These are phyloP conservation scores for Claviceps digitariae DNA, from an alignment of 2,329 filamentous ascomycete species.

Conservation along the genomic window DNA sequence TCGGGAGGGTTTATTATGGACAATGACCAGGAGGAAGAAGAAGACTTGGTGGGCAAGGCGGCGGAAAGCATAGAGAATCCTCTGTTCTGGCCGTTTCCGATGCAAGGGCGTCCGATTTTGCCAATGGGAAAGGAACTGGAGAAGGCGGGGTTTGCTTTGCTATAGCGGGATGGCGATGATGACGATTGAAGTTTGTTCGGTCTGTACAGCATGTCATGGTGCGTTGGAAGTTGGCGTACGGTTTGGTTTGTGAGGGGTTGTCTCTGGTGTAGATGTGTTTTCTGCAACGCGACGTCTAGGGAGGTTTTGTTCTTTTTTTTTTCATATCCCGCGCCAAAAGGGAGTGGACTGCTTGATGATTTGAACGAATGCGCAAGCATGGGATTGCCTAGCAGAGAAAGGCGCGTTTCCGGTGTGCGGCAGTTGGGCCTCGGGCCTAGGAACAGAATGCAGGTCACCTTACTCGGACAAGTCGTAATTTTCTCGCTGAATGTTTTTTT, in stretches of 20 bases:
- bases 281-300: background rate
- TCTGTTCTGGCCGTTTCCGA: slow-evolving; percentile 47
- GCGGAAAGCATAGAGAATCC: slow-evolving; percentile 35
- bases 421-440: no score
- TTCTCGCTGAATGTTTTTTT: no score
- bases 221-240: background rate
- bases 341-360: no score
- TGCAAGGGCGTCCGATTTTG: slow-evolving; percentile 44
- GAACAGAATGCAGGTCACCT: no score
- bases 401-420: no score
- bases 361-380: no score
- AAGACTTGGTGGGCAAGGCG: slow-evolving; percentile 11
- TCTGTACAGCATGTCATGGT: background rate
- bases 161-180: slow-evolving; percentile 8
- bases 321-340: no score
- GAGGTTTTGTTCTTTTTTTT: background rate
- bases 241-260: background rate
- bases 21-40: slow-evolving; percentile 3
- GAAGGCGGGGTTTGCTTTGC: slow-evolving; percentile 36
- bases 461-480: no score
- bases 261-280: background rate
- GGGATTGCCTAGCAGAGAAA: no score
- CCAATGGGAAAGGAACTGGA: slow-evolving; percentile 32
- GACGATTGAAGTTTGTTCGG: background rate
- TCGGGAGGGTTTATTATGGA: slow-evolving; percentile 8